Percentiles rank a stretch among this genome's conserved stretches.
Conservation (phyloP, 371 early-diverging fungal species). For the Apophysomyces trapeziformis region DNA sequence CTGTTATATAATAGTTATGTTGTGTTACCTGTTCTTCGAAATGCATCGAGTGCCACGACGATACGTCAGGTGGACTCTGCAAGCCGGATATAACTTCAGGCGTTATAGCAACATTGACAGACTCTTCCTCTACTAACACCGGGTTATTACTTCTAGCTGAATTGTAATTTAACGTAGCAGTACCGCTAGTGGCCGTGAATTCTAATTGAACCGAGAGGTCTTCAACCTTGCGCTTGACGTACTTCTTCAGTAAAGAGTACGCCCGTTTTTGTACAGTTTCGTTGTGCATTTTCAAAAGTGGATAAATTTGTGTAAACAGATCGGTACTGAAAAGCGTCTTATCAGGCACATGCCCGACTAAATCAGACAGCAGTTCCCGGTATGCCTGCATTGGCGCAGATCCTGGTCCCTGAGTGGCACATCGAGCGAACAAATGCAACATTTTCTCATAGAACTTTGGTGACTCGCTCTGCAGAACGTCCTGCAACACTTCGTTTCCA, state of each 20-base stretch:
- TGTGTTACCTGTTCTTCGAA: conserved; percentile 26
- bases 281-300: conserved; percentile 28
- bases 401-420: conserved; percentile 1
- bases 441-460: conserved; percentile 13
- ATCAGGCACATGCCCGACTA: conserved; percentile 38
- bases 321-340: conserved; percentile 27
- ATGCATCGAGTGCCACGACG: conserved; percentile 22
- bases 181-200: conserved; percentile 39
- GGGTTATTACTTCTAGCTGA: background rate
- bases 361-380: conserved; percentile 36
- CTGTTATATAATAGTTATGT: background rate
- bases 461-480: conserved; percentile 11
- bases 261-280: conserved; percentile 51
- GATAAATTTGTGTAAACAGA: background rate
- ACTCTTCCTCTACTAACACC: conserved; percentile 22
- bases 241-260: conserved; percentile 45
- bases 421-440: conserved; percentile 18
- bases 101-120: conserved; percentile 24
- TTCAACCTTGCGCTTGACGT: conserved; percentile 44
- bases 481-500: conserved; percentile 11
- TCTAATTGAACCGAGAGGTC: conserved; percentile 57
- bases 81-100: conserved; percentile 24
- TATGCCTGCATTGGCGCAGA: conserved; percentile 17
- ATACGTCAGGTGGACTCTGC: conserved; percentile 33
- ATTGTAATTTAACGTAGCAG: background rate